Evolutionary conservation across 106 monocot species (phyloP), one percentile per base, ranked within the genome.

Genomic region (Allium fistulosum): DNA sequence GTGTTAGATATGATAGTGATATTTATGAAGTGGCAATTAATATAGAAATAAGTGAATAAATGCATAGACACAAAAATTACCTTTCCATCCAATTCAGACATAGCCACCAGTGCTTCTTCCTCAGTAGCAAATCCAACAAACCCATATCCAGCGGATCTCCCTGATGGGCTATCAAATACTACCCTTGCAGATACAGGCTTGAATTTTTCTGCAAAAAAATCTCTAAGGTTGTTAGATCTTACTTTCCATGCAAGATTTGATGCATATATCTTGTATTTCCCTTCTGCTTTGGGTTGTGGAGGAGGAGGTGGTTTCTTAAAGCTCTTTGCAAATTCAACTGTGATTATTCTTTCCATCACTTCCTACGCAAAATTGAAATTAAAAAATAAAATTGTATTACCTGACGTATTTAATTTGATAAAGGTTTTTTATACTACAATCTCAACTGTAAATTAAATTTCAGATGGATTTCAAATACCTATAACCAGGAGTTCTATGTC

Each of bases 231-330:
- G 63, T n/a, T 69, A 51, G 92, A 74, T 72, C 97, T 86, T 4
- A 81, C 89, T 83, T 93, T 99, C 92, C 89, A 93, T 58, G 89
- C 78, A 71, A 99, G 84, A 80, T 99, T 99, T 56, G 88, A 88
- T 27, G 81, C 92, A 85, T 92, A 90, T 51, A 99, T 82, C 69
- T 79, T 74, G 64, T 84, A 61, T 11, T 81, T 75, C 55, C 76
- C 79, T 60, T 81, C 83, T 60, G 10, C 61, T 27, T 26, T 11
- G 49, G 46, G 17, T 17, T 80, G 9, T 37, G 15, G 66, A 49
- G 67, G 70, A 17, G 59, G 65, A 14, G 75, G 72, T 16, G 86
- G 86, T 65, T 84, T 92, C 57, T 72, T 89, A 63, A 87, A 85
- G 70, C 69, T 85, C 77, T 93, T 99, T 9, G 97, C 79, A 57